Evolutionary conservation across 176 grass and related monocot species (phyloP).

Genomic region (Puccinellia tenuiflora): DNA sequence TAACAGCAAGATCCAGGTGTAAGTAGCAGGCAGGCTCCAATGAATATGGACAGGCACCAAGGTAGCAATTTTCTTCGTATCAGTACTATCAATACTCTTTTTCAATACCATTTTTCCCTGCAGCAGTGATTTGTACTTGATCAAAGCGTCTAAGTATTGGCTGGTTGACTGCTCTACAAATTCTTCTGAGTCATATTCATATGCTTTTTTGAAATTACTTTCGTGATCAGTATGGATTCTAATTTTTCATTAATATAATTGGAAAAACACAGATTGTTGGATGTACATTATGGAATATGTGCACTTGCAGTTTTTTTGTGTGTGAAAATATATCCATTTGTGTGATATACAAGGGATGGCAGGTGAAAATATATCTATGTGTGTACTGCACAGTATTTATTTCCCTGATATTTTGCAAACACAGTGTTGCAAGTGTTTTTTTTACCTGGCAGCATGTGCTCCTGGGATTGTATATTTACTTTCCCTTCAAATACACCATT

Average conservation of each 20-base stretch:
- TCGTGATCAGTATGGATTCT: background rate
- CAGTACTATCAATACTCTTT: background rate
- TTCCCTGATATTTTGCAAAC: background rate
- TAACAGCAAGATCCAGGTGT: constrained; percentile 51
- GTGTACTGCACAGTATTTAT: background rate
- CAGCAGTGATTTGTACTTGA: background rate
- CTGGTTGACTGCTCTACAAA: background rate
- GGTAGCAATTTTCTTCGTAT: constrained; percentile 29
- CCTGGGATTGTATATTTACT: background rate
- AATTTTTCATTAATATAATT: background rate
- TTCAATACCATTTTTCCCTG: background rate
- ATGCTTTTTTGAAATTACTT: background rate
- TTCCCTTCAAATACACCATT: background rate
- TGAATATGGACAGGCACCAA: constrained; percentile 35
- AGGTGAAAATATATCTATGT: background rate
- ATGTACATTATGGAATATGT: background rate
- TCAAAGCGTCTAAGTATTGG: background rate
- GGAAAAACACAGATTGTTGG: background rate
- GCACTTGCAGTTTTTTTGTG: background rate
- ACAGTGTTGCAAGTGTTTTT: background rate
- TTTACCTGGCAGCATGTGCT: background rate
- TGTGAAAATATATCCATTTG: background rate
- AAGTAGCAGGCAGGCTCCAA: constrained; percentile 27
- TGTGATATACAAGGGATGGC: background rate
- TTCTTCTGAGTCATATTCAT: background rate